These are phyloP conservation scores for Candida suzukii DNA, from an alignment of 805 yeast species.

Conservation along the genomic window DNA sequence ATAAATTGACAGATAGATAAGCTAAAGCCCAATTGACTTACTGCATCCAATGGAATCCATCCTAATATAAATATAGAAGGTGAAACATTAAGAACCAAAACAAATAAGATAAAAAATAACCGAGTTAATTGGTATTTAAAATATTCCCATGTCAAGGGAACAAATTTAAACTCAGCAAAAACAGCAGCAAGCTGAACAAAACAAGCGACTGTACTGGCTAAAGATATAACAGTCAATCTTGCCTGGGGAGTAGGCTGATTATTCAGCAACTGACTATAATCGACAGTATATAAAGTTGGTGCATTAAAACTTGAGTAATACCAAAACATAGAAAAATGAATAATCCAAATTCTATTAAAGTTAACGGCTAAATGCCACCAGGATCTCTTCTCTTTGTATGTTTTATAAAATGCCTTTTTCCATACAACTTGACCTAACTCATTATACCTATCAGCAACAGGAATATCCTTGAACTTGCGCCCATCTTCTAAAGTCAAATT, in stretches of 20 bases:
- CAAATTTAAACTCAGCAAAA: slow-evolving; percentile 35
- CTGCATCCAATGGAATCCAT: slow-evolving; percentile 28
- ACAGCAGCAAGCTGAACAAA: slow-evolving; percentile 33
- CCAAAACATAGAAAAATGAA: slow-evolving; percentile 46
- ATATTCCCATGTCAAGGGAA: slow-evolving; percentile 44
- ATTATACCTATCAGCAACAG: slow-evolving; percentile 25
- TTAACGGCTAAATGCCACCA: slow-evolving; percentile 45
- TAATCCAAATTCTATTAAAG: slow-evolving; percentile 47
- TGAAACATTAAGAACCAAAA: slow-evolving; percentile 27
- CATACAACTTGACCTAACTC: slow-evolving; percentile 30
- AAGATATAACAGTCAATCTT: slow-evolving; percentile 33
- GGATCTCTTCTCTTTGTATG: slow-evolving; percentile 39
- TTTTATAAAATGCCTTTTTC: slow-evolving; percentile 35
- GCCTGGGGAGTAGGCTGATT: slow-evolving; percentile 40
- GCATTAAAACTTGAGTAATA: slow-evolving; percentile 44
- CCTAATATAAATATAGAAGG: slow-evolving; percentile 38
- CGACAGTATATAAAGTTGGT: slow-evolving; percentile 38
- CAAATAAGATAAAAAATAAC: slow-evolving; percentile 23
- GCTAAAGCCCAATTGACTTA: slow-evolving; percentile 27
- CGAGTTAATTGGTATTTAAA: slow-evolving; percentile 31
- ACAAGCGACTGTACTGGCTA: slow-evolving; percentile 40
- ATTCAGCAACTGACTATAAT: slow-evolving; percentile 32
- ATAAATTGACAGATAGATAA: slow-evolving; percentile 35
- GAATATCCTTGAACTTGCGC: slow-evolving; percentile 20
- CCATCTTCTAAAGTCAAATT: slow-evolving; percentile 29